These are phyloP conservation scores for Abelmoschus esculentus DNA, from an alignment of 345 rosid genomes.

Conservation along the genomic window DNA sequence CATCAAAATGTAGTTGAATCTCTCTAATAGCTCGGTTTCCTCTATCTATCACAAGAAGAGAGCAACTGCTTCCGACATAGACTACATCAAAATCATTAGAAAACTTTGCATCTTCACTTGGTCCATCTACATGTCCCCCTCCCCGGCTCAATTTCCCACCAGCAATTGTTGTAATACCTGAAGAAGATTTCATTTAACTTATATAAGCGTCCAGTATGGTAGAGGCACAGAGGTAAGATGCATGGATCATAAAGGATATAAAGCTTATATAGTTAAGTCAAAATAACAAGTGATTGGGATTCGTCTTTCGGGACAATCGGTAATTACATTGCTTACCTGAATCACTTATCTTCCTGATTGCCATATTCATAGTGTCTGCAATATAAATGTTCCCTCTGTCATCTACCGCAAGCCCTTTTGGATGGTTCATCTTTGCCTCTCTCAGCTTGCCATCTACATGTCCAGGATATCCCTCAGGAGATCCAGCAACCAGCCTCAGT, in stretches of 20 bases:
- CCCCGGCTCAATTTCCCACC: conserved; percentile 79
- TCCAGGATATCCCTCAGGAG: conserved; percentile 73
- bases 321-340: conserved; percentile 35
- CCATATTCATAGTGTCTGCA: conserved; percentile 79
- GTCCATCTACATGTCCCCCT: conserved; percentile 90
- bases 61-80: conserved; percentile 93
- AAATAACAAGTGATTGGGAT: too few species aligned
- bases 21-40: conserved; percentile 87
- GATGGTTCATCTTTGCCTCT: conserved; percentile 84
- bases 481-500: conserved; percentile 80
- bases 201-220: too few species aligned
- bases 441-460: conserved; percentile 83
- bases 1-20: conserved; percentile 93
- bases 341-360: conserved; percentile 86
- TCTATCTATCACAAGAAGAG: conserved; percentile 85
- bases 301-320: too few species aligned
- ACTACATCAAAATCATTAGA: conserved; percentile 93
- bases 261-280: too few species aligned
- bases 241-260: too few species aligned
- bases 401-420: conserved; percentile 81
- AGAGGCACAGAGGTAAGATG: too few species aligned
- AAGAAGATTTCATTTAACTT: background rate
- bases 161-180: conserved; percentile 93
- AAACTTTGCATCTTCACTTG: conserved; percentile 94
- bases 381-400: conserved; percentile 84